Conservation (phyloP, 805 yeast species). For the Sporopachydermia lactativora region DNA sequence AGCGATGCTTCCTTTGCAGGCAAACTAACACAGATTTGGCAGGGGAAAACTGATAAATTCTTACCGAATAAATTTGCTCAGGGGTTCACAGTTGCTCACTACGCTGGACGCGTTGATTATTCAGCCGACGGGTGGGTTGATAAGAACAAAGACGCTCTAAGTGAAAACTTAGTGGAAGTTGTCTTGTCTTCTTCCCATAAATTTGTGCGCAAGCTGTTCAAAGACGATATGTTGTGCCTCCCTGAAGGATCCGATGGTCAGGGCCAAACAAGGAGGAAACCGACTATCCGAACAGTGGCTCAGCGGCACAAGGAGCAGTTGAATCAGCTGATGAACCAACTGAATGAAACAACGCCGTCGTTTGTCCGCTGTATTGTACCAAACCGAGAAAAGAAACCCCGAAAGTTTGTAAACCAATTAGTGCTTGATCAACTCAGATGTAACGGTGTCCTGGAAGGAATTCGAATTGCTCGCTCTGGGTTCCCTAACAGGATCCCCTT, state of each 20-base stretch:
- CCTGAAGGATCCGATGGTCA: constrained; percentile 12
- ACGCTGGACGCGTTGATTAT: constrained; percentile 95
- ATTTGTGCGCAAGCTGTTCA: constrained; percentile 44
- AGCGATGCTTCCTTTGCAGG: constrained; percentile 73
- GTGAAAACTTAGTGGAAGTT: constrained; percentile 53
- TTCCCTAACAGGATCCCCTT: constrained; percentile 87
- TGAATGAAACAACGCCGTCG: constrained; percentile 80
- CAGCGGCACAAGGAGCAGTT: constrained; percentile 83
- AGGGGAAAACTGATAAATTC: constrained; percentile 37
- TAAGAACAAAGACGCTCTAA: constrained; percentile 88
- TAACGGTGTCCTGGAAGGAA: constrained; percentile 97
- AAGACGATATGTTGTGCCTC: too few species aligned
- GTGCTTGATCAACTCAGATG: constrained; percentile 86
- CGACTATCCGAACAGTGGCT: constrained; percentile 65
- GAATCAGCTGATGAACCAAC: constrained; percentile 50
- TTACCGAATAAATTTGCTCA: constrained; percentile 57
- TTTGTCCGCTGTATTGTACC: constrained; percentile 95
- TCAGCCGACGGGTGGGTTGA: constrained; percentile 86
- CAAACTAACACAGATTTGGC: constrained; percentile 59
- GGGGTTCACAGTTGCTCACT: constrained; percentile 79
- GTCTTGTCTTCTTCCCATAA: constrained; percentile 41
- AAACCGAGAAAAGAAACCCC: constrained; percentile 59
- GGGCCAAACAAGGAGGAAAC: constrained; percentile 17
- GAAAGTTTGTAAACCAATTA: constrained; percentile 54
- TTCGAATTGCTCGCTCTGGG: constrained; percentile 92